Evolutionary conservation across 2,329 filamentous ascomycete genomes (phyloP), one percentile per base, ranked within the genome.

Genomic region (Didymosphaeria variabile): DNA sequence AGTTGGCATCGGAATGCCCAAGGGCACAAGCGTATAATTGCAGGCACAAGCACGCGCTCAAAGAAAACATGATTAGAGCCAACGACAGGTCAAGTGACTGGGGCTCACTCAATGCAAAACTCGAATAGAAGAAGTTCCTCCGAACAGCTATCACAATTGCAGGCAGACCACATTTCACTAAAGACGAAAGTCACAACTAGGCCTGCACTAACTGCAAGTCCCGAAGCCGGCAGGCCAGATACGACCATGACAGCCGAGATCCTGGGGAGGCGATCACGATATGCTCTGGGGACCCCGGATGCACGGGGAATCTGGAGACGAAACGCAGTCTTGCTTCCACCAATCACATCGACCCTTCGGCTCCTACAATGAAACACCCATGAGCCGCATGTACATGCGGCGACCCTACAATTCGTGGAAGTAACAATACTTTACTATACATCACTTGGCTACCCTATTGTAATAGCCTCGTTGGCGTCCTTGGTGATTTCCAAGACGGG

Each of bases 1-100:
- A 9, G 66, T 73, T 5, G 71, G 72, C 0, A 71, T 72, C 58
- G 69, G 67, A 9, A 64, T 70, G 60, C 66, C 67, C 0, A 70
- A 67, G 47, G 54, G 63, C 32, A 69, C 70, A 3, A 71, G 67
- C 54, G 68, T 73, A 6, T 71, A 10, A 42, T 44, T 51, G n/a
- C 47, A 21, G 29, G 47, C 8, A 19, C 26, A 34, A 8, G 46
- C 6, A 36, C 10, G 34, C 34, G 34, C 34, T n/a, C 10, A 36
- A 2, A 36, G 10, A 3, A 12, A 15, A 36, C 15, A 10, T 36
- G 34, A 36, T 36, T 15, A 5, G 15, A 3, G 5, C 3, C 34
- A 3, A 36, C 10, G 34, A 10, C 34, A 36, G 34, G 34, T 15
- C 15, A 36, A 36, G 34, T 15, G 26, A 36, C 15, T 15, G 6